Base-by-base conservation (phyloP, 257 asterid species). In the Capsicum pubescens region DNA sequence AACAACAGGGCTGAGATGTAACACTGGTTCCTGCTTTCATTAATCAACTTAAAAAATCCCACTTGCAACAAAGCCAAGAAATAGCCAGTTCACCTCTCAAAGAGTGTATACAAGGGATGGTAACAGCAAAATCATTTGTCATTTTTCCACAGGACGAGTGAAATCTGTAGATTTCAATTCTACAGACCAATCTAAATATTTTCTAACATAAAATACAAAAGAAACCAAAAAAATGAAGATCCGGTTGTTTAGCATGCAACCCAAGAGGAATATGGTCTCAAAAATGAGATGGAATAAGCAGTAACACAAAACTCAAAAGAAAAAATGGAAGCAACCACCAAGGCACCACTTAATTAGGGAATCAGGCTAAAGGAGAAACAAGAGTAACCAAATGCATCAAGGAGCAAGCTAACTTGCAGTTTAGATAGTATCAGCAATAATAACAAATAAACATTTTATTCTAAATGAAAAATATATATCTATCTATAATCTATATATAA, bases 141-240 rank as follows among this genome's bases (percentile, higher is more conserved):
- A n/a, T n/a, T n/a, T n/a, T n/a, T n/a, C n/a, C n/a, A n/a, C n/a
- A n/a, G n/a, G n/a, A n/a, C n/a, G n/a, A n/a, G n/a, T n/a, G n/a
- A n/a, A n/a, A 89, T 88, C 84, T 86, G 77, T 88, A 90, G 87
- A 87, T 12, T 74, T 74, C 58, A 74, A 74, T 74, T 74, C 80
- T 48, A 74, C 61, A 74, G n/a, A 13, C 12, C 6, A 74, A 50
- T 13, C 12, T 60, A 48, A 48, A 21, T n/a, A 19, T 50, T 50
- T 13, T 14, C 60, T 19, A 74, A 74, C n/a, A 56, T 48, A 46
- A 55, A 58, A 12, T n/a, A 67, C 58, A 59, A 70, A 46, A 79
- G 3, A 3, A 61, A 78, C 46, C 7, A 6, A 46, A 57, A 55
- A 68, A 50, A 7, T 39, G 44, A 44, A 63, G 44, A 7, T n/a